Percentiles rank a stretch among this genome's conserved stretches.
phyloP scores from a whole-genome alignment of 495 filamentous ascomycete genomes.

The Lindgomyces ingoldianus region DNA sequence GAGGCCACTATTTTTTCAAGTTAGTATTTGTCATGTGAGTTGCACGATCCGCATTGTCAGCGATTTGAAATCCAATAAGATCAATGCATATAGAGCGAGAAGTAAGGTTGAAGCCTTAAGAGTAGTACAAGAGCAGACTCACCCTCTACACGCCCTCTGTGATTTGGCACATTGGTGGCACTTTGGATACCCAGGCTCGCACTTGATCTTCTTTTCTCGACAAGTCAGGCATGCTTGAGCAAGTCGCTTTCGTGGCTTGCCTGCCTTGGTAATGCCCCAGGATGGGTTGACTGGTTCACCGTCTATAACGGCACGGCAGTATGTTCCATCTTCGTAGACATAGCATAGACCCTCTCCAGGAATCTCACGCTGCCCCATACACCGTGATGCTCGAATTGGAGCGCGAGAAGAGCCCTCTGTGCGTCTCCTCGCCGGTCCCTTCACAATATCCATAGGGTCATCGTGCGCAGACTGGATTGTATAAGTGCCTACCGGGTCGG shows the following conservation, averaged over 20 bases:
- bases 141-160: slow-evolving; percentile 81
- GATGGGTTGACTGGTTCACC: slow-evolving; percentile 84
- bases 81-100: slow-evolving; percentile 29
- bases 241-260: slow-evolving; percentile 84
- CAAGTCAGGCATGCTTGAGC: slow-evolving; percentile 89
- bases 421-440: slow-evolving; percentile 19
- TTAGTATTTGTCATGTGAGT: slow-evolving; percentile 34
- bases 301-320: slow-evolving; percentile 80
- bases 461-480: slow-evolving; percentile 13
- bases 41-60: slow-evolving; percentile 21
- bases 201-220: slow-evolving; percentile 96
- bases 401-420: slow-evolving; percentile 23
- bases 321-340: slow-evolving; percentile 82
- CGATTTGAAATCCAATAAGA: slow-evolving; percentile 26
- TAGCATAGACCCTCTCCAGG: slow-evolving; percentile 82
- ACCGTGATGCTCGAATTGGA: slow-evolving; percentile 24
- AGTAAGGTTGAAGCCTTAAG: not conserved
- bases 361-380: slow-evolving; percentile 51
- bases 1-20: slow-evolving; percentile 29
- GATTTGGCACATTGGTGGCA: slow-evolving; percentile 92
- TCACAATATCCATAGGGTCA: slow-evolving; percentile 29
- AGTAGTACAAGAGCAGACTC: slow-evolving; percentile 49
- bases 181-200: slow-evolving; percentile 80
- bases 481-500: slow-evolving; percentile 1
- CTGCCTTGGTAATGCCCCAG: slow-evolving; percentile 92